Conservation (phyloP, 202 grass and related monocot genomes). For the Sporobolus alterniflorus region DNA sequence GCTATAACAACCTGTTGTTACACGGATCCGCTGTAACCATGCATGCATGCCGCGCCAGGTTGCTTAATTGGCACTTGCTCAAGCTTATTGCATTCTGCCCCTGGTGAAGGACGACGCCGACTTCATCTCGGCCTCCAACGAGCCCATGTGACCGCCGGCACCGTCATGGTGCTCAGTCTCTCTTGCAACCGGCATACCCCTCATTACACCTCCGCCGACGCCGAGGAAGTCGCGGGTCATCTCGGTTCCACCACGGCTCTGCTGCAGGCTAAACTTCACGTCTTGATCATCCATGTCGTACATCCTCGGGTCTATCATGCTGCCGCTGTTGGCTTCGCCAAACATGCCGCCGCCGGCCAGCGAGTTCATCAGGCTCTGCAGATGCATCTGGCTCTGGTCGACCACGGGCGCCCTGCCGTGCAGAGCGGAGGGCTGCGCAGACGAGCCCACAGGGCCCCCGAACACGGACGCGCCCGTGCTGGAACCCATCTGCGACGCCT, state of each 20-base stretch:
- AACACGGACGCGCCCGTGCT: conserved; percentile 62
- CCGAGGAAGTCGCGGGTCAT: conserved; percentile 96
- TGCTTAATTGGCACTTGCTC: neutral
- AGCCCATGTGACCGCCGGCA: conserved; percentile 49
- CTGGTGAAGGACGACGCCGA: conserved; percentile 65
- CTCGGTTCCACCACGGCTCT: conserved; percentile 34
- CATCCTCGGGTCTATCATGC: conserved; percentile 60
- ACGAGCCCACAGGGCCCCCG: conserved; percentile 43
- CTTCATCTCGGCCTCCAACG: conserved; percentile 85
- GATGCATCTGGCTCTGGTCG: conserved; percentile 63
- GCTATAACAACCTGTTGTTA: conserved; percentile 23
- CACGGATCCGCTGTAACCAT: neutral
- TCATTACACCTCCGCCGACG: conserved; percentile 48
- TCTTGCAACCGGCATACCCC: conserved; percentile 54
- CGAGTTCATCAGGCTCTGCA: conserved; percentile 92
- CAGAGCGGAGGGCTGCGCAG: neutral
- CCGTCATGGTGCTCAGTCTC: conserved; percentile 51
- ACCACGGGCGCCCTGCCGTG: conserved; percentile 31
- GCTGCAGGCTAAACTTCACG: conserved; percentile 55
- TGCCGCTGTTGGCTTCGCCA: conserved; percentile 8
- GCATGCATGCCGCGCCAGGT: conserved; percentile 2
- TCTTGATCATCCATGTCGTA: conserved; percentile 79
- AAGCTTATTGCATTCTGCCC: conserved; percentile 62
- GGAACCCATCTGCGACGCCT: conserved; percentile 87
- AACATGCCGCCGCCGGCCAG: conserved; percentile 66